A percentile compares a stretch with the other conserved stretches of the same genome.
These are phyloP conservation scores for Cyclotella distinguenda DNA, from an alignment of 108 stramenopile species.

Conservation along the genomic window DNA sequence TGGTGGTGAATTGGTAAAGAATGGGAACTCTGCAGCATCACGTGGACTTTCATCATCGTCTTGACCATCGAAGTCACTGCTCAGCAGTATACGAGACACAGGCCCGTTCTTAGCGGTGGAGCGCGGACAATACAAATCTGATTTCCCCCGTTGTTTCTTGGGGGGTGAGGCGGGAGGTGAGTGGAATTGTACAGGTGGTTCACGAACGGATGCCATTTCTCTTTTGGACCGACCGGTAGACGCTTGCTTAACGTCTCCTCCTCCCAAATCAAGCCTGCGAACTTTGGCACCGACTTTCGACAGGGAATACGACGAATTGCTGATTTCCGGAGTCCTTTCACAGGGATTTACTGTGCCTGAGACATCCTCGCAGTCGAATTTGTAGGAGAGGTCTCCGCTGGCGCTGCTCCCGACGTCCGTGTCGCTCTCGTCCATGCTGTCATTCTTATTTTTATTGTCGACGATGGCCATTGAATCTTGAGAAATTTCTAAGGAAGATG, in stretches of 20 bases:
- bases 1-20: slow-evolving; percentile 18
- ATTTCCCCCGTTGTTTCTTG: too few species aligned
- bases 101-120: slow-evolving; percentile 9
- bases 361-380: slow-evolving; percentile 14
- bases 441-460: not conserved
- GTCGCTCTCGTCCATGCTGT: slow-evolving; percentile 1
- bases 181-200: too few species aligned
- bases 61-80: not conserved
- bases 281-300: slow-evolving; percentile 28
- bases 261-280: slow-evolving; percentile 19
- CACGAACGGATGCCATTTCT: too few species aligned
- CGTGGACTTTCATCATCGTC: slow-evolving; percentile 38
- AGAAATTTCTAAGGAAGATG: slow-evolving; percentile 10
- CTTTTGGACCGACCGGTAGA: too few species aligned
- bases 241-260: not conserved
- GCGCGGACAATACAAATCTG: slow-evolving; percentile 1
- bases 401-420: slow-evolving; percentile 21
- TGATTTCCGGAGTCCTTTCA: slow-evolving; percentile 9
- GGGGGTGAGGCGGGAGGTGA: too few species aligned
- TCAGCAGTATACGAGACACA: not conserved
- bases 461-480: not conserved
- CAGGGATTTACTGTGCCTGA: not conserved
- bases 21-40: slow-evolving; percentile 34
- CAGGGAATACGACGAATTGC: slow-evolving; percentile 7
- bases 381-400: slow-evolving; percentile 8